These are phyloP conservation scores for Rhizophagus clarus DNA, from an alignment of 192 early-diverging fungal species.

Conservation along the genomic window DNA sequence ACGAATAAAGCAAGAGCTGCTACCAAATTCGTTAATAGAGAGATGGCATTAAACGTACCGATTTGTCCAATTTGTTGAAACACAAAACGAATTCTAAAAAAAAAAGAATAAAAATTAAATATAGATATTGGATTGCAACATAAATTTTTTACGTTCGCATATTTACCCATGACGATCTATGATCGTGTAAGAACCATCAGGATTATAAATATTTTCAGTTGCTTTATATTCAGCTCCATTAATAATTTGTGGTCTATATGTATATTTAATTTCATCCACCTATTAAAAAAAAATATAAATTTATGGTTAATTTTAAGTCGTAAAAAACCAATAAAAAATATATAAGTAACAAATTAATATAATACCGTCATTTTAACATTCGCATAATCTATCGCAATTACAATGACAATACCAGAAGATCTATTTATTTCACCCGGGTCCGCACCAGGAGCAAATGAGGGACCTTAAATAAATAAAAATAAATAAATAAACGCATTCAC, in stretches of 20 bases:
- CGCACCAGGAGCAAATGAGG: constrained; percentile 19
- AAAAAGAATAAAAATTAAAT: not conserved
- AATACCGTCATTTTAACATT: constrained; percentile 26
- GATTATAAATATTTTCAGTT: constrained; percentile 41
- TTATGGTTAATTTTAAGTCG: too few relatives aligned
- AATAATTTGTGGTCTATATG: constrained; percentile 44
- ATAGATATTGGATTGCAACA: not conserved
- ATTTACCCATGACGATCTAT: constrained; percentile 45
- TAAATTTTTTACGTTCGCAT: not conserved
- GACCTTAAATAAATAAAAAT: not conserved
- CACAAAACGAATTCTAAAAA: constrained; percentile 41
- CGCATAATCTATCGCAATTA: constrained; percentile 45
- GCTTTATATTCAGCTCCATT: constrained; percentile 45
- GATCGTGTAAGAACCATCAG: constrained; percentile 32
- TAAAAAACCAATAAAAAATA: not conserved
- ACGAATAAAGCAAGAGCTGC: constrained; percentile 43
- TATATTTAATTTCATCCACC: constrained; percentile 38
- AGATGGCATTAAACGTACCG: constrained; percentile 42
- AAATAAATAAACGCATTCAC: not conserved
- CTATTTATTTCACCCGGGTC: constrained; percentile 35
- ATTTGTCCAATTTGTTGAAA: constrained; percentile 45
- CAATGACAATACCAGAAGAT: constrained; percentile 43
- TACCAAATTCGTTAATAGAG: constrained; percentile 40
- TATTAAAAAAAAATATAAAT: not conserved
- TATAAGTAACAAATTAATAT: not conserved